These are phyloP conservation scores for Paramecium caudatum DNA, from an alignment of 73 alveolate genomes.

Conservation along the genomic window DNA sequence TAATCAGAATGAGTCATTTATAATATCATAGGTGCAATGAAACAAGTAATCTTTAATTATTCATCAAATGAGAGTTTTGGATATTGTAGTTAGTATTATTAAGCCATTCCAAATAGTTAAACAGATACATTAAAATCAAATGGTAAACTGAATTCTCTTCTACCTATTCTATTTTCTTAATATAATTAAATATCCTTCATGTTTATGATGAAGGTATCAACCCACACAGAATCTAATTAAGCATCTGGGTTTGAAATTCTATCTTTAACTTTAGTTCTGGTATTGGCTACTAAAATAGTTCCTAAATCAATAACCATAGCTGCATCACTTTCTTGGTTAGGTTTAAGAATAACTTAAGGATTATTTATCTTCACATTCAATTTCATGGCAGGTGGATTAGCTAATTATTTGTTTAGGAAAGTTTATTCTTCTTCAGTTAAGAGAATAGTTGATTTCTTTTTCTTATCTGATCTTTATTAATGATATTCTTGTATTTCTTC, in stretches of 20 bases:
- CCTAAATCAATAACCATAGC: slow-evolving; percentile 67
- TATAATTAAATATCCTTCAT: slow-evolving; percentile 55
- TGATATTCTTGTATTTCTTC: not conserved
- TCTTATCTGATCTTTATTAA: not conserved
- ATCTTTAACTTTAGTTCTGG: not conserved
- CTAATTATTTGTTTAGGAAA: not conserved
- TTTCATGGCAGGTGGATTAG: slow-evolving; percentile 56
- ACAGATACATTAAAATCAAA: slow-evolving; percentile 71
- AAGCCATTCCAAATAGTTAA: not conserved
- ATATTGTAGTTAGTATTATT: slow-evolving; percentile 49
- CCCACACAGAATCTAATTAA: slow-evolving; percentile 47
- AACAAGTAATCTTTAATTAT: slow-evolving; percentile 8
- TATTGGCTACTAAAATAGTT: slow-evolving; percentile 54
- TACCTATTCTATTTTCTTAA: slow-evolving; percentile 3
- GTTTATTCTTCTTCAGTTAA: slow-evolving; percentile 9
- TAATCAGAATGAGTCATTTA: slow-evolving; percentile 67
- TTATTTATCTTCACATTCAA: slow-evolving; percentile 56
- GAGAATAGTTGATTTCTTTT: not conserved
- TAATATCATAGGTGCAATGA: slow-evolving; percentile 67
- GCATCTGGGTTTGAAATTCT: not conserved
- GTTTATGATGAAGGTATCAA: slow-evolving; percentile 17
- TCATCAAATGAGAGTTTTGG: slow-evolving; percentile 59
- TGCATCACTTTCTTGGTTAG: not conserved
- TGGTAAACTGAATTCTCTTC: slow-evolving; percentile 66
- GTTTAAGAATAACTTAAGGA: slow-evolving; percentile 70